Percentiles rank a stretch among this genome's conserved stretches.
Conservation (phyloP, 441 rosid species). For the Erodium moschatum region DNA sequence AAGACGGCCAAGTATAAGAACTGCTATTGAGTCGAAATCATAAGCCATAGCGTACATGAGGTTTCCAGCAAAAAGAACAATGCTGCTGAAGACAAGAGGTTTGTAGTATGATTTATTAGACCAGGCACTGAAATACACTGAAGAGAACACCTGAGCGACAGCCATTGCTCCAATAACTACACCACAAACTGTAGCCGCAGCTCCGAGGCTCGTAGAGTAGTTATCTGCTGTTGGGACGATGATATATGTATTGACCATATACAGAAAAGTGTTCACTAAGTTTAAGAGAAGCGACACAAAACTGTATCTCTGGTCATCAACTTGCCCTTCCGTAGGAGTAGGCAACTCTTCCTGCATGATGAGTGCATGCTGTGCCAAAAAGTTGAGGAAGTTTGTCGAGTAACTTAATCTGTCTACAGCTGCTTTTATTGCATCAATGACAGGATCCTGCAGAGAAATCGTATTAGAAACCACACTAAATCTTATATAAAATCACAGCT, state of each 20-base stretch:
- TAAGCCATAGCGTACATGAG: conserved; percentile 86
- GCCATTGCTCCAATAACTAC: conserved; percentile 97
- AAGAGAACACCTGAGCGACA: conserved; percentile 91
- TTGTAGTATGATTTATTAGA: conserved; percentile 85
- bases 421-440: conserved; percentile 63
- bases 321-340: conserved; percentile 53
- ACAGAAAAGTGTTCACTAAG: conserved; percentile 78
- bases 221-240: conserved; percentile 96
- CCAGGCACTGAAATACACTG: conserved; percentile 96
- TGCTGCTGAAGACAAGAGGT: conserved; percentile 89
- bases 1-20: conserved; percentile 80
- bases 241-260: conserved; percentile 96
- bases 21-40: conserved; percentile 55
- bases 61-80: conserved; percentile 73
- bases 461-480: too few relatives aligned
- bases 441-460: conserved; percentile 54
- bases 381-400: conserved; percentile 81
- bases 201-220: conserved; percentile 90
- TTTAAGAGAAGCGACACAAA: conserved; percentile 76
- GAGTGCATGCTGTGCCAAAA: conserved; percentile 94
- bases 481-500: neutral
- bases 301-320: conserved; percentile 66
- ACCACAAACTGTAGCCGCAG: conserved; percentile 99
- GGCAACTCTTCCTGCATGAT: conserved; percentile 91
- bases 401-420: conserved; percentile 76